Percentiles rank a stretch among this genome's conserved stretches.
phyloP scores from a whole-genome alignment of 768 basidiomycete species.

The Nidularia pulvinata region DNA sequence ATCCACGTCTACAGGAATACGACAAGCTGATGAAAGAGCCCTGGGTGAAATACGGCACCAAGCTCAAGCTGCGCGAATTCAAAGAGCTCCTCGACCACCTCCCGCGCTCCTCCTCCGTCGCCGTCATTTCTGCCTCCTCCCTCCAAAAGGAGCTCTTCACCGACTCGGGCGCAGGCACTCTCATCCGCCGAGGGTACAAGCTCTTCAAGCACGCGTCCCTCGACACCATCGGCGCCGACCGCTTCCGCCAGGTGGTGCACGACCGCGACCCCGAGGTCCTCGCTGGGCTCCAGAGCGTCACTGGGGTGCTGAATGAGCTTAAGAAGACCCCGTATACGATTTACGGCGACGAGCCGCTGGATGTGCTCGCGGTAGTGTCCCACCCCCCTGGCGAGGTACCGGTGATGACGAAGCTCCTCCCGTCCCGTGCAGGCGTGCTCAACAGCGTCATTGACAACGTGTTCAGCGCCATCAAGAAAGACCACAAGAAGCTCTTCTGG shows the following conservation, averaged over 20 bases:
- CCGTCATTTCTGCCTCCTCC: conserved; percentile 91
- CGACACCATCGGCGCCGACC: conserved; percentile 87
- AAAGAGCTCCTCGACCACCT: conserved; percentile 98
- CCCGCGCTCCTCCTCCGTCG: conserved; percentile 96
- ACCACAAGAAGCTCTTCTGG: conserved; percentile 95
- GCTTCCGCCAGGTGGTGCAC: conserved; percentile 92
- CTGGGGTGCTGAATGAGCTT: conserved; percentile 82
- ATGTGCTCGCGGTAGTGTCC: conserved; percentile 92
- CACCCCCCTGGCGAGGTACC: conserved; percentile 89
- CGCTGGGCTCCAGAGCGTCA: conserved; percentile 80
- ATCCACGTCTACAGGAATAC: conserved; percentile 67
- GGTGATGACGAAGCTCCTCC: conserved; percentile 90
- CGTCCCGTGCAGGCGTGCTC: conserved; percentile 85
- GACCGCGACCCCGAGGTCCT: conserved; percentile 95
- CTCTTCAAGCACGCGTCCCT: conserved; percentile 88
- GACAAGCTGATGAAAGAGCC: conserved; percentile 95
- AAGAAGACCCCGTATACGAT: conserved; percentile 87
- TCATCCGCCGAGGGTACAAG: conserved; percentile 98
- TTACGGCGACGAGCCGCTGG: conserved; percentile 98
- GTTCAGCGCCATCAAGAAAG: conserved; percentile 94
- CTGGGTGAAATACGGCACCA: conserved; percentile 99
- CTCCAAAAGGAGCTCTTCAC: conserved; percentile 99
- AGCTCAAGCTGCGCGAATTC: conserved; percentile 98
- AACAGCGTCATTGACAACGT: conserved; percentile 98
- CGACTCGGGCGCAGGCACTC: conserved; percentile 95